Evolutionary conservation across 2,329 filamentous ascomycete species (phyloP).

Genomic region (Orbilia javanica): DNA sequence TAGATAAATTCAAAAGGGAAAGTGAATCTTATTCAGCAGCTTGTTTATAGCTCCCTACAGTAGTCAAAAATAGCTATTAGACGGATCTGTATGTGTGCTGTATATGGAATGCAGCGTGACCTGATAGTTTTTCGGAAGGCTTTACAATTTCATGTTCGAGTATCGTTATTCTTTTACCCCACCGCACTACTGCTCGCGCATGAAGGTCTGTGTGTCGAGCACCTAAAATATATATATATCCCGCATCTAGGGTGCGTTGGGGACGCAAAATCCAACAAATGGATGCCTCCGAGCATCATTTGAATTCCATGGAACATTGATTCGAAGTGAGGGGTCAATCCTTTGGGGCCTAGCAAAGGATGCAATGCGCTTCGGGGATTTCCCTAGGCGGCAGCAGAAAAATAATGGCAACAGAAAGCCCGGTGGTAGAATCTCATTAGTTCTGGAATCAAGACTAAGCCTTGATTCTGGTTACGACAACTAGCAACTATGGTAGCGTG

Average conservation of each 20-base stretch:
- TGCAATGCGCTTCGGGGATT: background rate
- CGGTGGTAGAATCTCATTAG: background rate
- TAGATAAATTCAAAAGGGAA: background rate
- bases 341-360: slow-evolving; percentile 15
- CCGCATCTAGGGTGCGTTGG: background rate
- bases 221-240: background rate
- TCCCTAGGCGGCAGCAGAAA: background rate
- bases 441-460: background rate
- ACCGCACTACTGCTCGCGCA: background rate
- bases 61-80: background rate
- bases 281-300: background rate
- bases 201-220: background rate
- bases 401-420: background rate
- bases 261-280: slow-evolving; percentile 21
- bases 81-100: background rate
- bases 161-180: background rate
- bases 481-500: no score
- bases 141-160: background rate
- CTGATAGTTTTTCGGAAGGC: background rate
- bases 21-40: background rate
- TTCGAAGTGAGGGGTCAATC: background rate
- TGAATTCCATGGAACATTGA: background rate
- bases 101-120: no score
- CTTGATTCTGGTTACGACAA: background rate
- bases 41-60: no score